phyloP scores from a whole-genome alignment of 106 monocot species.

The Dendrobium huoshanense region DNA sequence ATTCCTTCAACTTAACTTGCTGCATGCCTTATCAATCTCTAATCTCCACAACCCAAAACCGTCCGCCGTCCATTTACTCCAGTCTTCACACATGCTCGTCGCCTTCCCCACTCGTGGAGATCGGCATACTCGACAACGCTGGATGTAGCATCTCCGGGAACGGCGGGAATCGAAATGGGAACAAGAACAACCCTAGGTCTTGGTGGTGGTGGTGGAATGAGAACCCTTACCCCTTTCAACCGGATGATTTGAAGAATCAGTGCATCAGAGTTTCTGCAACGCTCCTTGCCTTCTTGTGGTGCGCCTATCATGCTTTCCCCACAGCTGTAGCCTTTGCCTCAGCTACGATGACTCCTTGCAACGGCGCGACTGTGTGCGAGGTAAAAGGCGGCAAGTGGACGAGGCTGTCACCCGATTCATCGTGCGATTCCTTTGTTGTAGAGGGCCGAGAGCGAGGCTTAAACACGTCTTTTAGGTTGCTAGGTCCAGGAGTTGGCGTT shows the following conservation, averaged over 20 bases:
- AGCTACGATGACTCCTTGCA: not conserved
- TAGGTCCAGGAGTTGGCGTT: not conserved
- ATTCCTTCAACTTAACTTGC: not conserved
- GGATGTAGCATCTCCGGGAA: not conserved
- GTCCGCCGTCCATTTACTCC: not conserved
- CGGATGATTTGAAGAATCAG: not conserved
- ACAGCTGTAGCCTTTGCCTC: conserved; percentile 21
- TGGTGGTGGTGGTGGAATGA: conserved; percentile 13
- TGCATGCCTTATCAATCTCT: not conserved
- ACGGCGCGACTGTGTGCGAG: conserved; percentile 45
- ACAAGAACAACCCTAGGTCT: not conserved
- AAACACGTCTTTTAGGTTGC: not conserved
- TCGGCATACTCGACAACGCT: not conserved
- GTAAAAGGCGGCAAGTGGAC: conserved; percentile 63
- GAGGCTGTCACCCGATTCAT: conserved; percentile 27
- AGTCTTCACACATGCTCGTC: not conserved
- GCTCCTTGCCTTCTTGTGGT: conserved; percentile 4
- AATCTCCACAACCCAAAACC: not conserved
- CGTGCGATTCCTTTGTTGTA: conserved; percentile 23
- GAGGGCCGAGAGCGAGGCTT: not conserved
- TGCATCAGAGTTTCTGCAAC: not conserved
- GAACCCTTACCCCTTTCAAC: not conserved
- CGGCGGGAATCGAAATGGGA: conserved; percentile 3
- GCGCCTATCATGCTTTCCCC: not conserved
- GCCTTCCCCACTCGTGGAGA: not conserved